Evolutionary conservation across 2,329 filamentous ascomycete species (phyloP).

Genomic region (Paecilomyces formosus): DNA sequence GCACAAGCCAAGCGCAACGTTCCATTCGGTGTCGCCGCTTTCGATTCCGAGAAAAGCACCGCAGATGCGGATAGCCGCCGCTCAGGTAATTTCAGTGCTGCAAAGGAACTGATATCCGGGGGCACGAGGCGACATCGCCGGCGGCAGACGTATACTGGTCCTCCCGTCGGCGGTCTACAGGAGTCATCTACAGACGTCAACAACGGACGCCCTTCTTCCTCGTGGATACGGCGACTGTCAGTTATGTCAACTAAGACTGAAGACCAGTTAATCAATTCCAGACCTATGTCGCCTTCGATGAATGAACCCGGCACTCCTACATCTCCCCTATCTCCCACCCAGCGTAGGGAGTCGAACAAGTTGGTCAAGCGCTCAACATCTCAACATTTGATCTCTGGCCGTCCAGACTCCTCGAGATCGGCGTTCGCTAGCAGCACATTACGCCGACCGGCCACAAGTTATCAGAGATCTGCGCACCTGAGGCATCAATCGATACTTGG

Average conservation of each 20-base stretch:
- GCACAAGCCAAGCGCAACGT: not conserved
- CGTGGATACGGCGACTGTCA: slow-evolving; percentile 53
- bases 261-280: slow-evolving; percentile 41
- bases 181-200: slow-evolving; percentile 17
- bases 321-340: slow-evolving; percentile 23
- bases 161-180: slow-evolving; percentile 19
- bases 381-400: slow-evolving; percentile 35
- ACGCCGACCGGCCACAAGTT: slow-evolving; percentile 55
- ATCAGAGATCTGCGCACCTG: slow-evolving; percentile 52
- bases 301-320: slow-evolving; percentile 49
- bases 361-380: slow-evolving; percentile 56
- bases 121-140: slow-evolving; percentile 22
- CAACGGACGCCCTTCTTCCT: slow-evolving; percentile 35
- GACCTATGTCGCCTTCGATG: slow-evolving; percentile 46
- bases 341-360: slow-evolving; percentile 46
- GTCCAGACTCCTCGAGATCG: slow-evolving; percentile 27
- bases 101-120: not conserved
- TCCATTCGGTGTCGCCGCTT: not conserved
- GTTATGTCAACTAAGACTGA: slow-evolving; percentile 42
- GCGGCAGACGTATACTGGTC: slow-evolving; percentile 29
- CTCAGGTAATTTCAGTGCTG: not conserved
- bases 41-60: not conserved
- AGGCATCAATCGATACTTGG: slow-evolving; percentile 35
- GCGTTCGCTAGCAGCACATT: slow-evolving; percentile 37
- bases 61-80: not conserved